Evolutionary conservation across 2,329 filamentous ascomycete species (phyloP), one percentile per base, ranked within the genome.

Genomic region (Pseudocercospora fijiensis): DNA sequence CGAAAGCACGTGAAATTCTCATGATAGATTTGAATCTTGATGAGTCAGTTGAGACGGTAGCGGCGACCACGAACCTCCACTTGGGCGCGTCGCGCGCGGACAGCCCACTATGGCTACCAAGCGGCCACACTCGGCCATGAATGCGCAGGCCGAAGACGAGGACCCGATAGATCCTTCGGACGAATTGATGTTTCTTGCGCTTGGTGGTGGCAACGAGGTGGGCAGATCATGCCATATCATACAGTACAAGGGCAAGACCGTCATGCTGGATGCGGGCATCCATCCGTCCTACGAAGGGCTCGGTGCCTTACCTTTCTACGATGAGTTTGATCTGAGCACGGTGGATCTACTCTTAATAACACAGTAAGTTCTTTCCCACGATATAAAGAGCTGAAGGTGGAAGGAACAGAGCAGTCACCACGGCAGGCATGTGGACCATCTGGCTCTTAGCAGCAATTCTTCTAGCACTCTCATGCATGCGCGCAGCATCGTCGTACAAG

Each of bases 231-330:
- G 95, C 78, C 95, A 99, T 76, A 96, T 99, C 72, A 88, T 99
- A 65, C 92, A 98, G 75, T 99, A 99, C 85, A 99, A 98, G 80
- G 95, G 95, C 66, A 99, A 99, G 79, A 98, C 94, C 5, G 92
- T 99, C 70, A 99, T 99, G 95, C 91, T 99, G 71, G 95, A 99
- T 81, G 95, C 95, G 57, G 95, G 95, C 57, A 94, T 97, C 81
- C 95, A 99, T 77, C 93, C 95, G 57, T 95, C 92, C 8, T 96
- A 97, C 77, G 93, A 98, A 74, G 95, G 95, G 41, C 88, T 98
- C 65, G 91, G 93, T 2, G 90, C 91, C 9, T 87, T 99, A 57
- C 95, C 95, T 0, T 99, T 97, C 81, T 99, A 97, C 78, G 95
- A 99, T 77, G 93, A 98, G 75, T 99, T 98, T 78, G 95, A 99